Base-by-base conservation (phyloP, 2,329 filamentous ascomycete species). In the Colletotrichum chrysophilum region DNA sequence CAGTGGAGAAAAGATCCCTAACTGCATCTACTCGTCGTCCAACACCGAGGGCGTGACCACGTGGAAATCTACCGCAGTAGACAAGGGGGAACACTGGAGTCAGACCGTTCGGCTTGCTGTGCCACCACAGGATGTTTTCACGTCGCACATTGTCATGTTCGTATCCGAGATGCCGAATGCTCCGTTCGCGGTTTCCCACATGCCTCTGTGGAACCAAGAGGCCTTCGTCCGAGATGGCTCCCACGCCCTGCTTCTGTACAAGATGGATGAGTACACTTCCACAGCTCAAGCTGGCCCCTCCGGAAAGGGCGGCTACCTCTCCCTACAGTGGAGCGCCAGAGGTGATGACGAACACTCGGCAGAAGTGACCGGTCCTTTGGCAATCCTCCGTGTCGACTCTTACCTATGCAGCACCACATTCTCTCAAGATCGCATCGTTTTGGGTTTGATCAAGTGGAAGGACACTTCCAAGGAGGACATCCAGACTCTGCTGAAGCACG, bases 331-430 rank as follows among this genome's bases (percentile, higher is more conserved):
- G 94, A 93, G 91, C 78, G 87, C 94, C 5, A 89, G 91, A 66
- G 90, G 91, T 52, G 92, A 91, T 77, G 89, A 94, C 79, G 91
- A 93, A 81, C 89, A 92, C 62, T 90, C 92, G 32, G 93, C 94
- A 79, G 95, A 96, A 68, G 91, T 96, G 4, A 95, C 94, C 7
- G 95, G 95, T 1, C 93, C 94, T 4, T 90, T 98, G 78, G 95
- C 96, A 4, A 91, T 92, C n/a, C 85, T 99, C 38, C 91, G 92
- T 14, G 86, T 98, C 13, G 91, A 94, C 75, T 98, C 96, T 0
- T 97, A 95, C 80, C 91, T 99, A 8, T 98, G 96, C 88, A 98
- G 97, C 85, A 99, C 97, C 1, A 92, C 93, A 75, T 98, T 98
- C 82, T 98, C 96, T 0, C 97, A 99, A 82, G 96, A 99, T 82